Evolutionary conservation across 78 protist species (phyloP).

Genomic region (Neovahlkampfia damariscottae): DNA sequence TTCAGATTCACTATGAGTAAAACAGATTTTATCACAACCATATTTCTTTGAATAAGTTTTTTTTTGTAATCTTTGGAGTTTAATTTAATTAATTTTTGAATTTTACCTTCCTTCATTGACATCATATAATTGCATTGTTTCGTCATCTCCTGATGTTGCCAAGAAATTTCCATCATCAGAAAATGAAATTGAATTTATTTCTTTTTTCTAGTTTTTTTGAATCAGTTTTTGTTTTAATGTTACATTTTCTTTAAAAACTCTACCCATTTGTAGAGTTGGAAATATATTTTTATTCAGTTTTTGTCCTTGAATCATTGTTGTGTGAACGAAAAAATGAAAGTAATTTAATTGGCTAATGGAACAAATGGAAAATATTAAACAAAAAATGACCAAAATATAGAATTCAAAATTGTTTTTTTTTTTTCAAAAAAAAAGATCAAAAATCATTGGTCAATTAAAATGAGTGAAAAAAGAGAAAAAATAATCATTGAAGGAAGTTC

Average conservation of each 20-base stretch:
- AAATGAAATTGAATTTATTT: not conserved
- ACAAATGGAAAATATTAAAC: no score
- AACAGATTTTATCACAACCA: not conserved
- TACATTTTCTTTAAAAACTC: not conserved
- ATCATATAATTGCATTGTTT: not conserved
- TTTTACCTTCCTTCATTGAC: not conserved
- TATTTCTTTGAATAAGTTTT: not conserved
- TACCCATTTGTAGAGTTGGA: not conserved
- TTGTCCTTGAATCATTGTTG: not conserved
- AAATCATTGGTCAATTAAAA: no score
- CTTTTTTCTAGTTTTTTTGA: no score
- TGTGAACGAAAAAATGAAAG: no score
- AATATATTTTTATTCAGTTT: not conserved
- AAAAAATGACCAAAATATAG: no score
- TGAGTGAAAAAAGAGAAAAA: no score
- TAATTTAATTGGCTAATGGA: no score
- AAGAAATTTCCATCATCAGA: not conserved
- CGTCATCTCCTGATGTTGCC: not conserved
- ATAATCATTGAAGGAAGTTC: no score
- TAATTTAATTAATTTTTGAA: not conserved
- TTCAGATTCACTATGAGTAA: not conserved
- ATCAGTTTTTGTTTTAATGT: no score
- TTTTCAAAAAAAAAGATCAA: no score
- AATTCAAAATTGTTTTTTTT: no score
- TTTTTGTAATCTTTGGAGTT: not conserved